phyloP scores from a whole-genome alignment of 78 protist species.

The Dictyostelium citrinum region DNA sequence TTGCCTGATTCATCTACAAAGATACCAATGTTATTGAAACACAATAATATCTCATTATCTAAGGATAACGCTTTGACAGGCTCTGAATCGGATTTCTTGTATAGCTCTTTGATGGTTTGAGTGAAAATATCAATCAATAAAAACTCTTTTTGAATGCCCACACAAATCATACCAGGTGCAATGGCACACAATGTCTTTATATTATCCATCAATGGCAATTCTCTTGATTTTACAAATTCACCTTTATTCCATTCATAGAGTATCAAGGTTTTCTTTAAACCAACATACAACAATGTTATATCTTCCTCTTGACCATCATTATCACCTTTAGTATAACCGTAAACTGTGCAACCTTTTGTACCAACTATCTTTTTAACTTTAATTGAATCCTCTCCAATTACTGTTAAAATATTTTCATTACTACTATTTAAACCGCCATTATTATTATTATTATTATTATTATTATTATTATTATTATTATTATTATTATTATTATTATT shows the following conservation, averaged over 20 bases:
- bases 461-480: neutral
- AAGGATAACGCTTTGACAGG: slow-evolving; percentile 50
- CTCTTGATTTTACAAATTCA: slow-evolving; percentile 29
- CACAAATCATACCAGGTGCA: slow-evolving; percentile 67
- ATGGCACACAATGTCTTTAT: slow-evolving; percentile 40
- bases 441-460: neutral
- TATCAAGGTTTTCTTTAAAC: slow-evolving; percentile 8
- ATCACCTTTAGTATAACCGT: slow-evolving; percentile 1
- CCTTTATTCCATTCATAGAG: slow-evolving; percentile 45
- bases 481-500: neutral
- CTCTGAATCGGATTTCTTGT: slow-evolving; percentile 39
- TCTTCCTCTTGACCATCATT: neutral
- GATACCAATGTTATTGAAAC: slow-evolving; percentile 64
- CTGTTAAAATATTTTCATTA: neutral
- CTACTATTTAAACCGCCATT: neutral
- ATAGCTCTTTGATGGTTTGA: slow-evolving; percentile 30
- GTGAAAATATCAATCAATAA: slow-evolving; percentile 54
- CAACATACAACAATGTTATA: slow-evolving; percentile 56
- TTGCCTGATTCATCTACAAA: slow-evolving; percentile 45
- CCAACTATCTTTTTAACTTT: slow-evolving; percentile 1
- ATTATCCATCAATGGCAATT: slow-evolving; percentile 4
- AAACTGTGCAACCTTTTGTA: slow-evolving; percentile 49
- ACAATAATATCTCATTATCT: slow-evolving; percentile 41
- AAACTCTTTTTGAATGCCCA: slow-evolving; percentile 43
- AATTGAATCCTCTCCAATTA: neutral